Evolutionary conservation across 2,329 filamentous ascomycete genomes (phyloP).

Genomic region (Ascochyta fabae): DNA sequence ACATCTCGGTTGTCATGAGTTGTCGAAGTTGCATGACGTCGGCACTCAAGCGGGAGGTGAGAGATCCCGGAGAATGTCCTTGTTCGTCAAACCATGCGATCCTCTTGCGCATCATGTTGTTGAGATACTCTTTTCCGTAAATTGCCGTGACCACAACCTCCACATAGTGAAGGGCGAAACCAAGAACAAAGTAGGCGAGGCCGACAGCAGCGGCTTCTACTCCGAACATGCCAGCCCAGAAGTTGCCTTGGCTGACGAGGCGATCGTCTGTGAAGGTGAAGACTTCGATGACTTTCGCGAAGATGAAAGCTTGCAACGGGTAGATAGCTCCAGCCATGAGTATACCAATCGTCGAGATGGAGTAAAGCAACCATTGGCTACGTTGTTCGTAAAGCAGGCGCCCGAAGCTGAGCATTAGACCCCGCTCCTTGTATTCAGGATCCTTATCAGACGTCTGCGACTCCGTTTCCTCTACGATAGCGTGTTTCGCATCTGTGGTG

Average conservation of each 20-base stretch:
- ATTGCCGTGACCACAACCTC: slow-evolving; percentile 56
- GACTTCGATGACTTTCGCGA: slow-evolving; percentile 46
- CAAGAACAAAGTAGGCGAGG: slow-evolving; percentile 61
- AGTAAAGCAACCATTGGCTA: slow-evolving; percentile 43
- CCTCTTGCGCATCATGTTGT: slow-evolving; percentile 65
- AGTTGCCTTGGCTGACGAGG: slow-evolving; percentile 53
- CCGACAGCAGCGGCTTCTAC: slow-evolving; percentile 62
- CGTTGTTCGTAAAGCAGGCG: slow-evolving; percentile 45
- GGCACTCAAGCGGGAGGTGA: slow-evolving; percentile 62
- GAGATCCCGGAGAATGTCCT: slow-evolving; percentile 63
- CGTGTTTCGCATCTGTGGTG: slow-evolving; percentile 24
- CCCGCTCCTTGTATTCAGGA: slow-evolving; percentile 38
- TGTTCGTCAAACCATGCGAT: slow-evolving; percentile 67
- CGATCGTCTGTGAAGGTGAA: slow-evolving; percentile 43
- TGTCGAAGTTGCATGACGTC: slow-evolving; percentile 68
- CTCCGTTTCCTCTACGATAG: slow-evolving; percentile 23
- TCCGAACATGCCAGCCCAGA: slow-evolving; percentile 72
- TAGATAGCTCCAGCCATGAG: slow-evolving; percentile 46
- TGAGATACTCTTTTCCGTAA: slow-evolving; percentile 67
- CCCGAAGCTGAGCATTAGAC: slow-evolving; percentile 43
- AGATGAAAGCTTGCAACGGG: slow-evolving; percentile 49
- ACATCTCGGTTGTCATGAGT: slow-evolving; percentile 68
- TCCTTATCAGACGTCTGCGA: slow-evolving; percentile 21
- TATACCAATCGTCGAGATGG: slow-evolving; percentile 36
- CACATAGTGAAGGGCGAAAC: slow-evolving; percentile 41